Base-by-base conservation (phyloP, 176 grass and related monocot genomes). In the Phragmites australis region DNA sequence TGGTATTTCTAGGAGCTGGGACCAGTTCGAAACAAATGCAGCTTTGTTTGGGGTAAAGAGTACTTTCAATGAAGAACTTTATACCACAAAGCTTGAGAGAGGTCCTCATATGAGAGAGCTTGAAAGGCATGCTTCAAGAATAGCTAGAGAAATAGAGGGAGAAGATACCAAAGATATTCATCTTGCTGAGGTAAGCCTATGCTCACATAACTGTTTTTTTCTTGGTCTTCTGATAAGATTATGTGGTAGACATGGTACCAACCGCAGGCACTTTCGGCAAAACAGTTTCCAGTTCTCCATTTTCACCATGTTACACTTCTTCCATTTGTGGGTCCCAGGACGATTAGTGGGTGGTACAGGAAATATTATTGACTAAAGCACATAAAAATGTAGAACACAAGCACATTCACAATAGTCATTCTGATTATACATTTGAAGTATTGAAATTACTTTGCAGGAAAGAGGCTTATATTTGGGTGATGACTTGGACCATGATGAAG, bases 21-120 rank as follows among this genome's bases (percentile, higher is more conserved):
- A 99, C 80, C 97, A 99, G 79, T 99, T 96, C 4, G 93, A 95
- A 83, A 99, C 88, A 72, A 99, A 99, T 86, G 87, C 87, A 74
- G 71, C 82, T 39, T 82, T 99, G 66, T 99, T 99, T 82, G 97
- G 97, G 14, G 97, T 99, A 50, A 99, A 88, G 79, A 95, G 97
- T 91, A 99, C 97, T 74, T 99, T 99, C 74, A 93, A 95, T 71
- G 97, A 99, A 90, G 97, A 99, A 78, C 77, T 99, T 69, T 99
- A 99, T 79, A 99, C 97, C 27, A 99, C 97, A 51, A 99, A 96
- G 79, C 92, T 99, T 87, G 90, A 93, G 84, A 94, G 75, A 88
- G 93, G 97, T 78, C 93, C 93, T 75, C 93, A 88, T 73, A 99
- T 91, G 90, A 96, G 79, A 90, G 93, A 96, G 5, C 75, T 99